Conservation (phyloP, 305 asterid genomes). For the Rubia balearica region DNA sequence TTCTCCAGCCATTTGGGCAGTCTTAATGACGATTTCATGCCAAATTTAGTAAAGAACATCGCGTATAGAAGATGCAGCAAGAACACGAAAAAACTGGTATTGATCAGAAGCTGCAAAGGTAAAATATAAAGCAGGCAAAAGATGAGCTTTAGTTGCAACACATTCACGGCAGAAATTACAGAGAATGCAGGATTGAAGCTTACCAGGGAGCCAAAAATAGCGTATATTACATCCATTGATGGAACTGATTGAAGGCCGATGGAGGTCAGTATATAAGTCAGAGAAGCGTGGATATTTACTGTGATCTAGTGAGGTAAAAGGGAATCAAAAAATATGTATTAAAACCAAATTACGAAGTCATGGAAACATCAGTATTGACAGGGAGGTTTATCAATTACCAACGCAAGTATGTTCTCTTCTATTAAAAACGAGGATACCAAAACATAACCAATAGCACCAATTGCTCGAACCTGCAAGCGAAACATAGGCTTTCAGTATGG, state of each 20-base stretch:
- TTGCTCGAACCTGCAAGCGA: slow-evolving; percentile 74
- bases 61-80: slow-evolving; percentile 82
- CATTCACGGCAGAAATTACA: neutral
- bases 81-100: slow-evolving; percentile 55
- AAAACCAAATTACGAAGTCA: neutral
- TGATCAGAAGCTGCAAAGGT: slow-evolving; percentile 70
- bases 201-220: slow-evolving; percentile 78
- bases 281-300: slow-evolving; percentile 70
- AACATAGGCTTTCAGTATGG: slow-evolving; percentile 9
- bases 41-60: slow-evolving; percentile 64
- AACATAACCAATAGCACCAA: slow-evolving; percentile 78
- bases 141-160: slow-evolving; percentile 4
- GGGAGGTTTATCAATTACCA: slow-evolving; percentile 44
- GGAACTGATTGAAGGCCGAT: slow-evolving; percentile 67
- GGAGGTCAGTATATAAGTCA: slow-evolving; percentile 54
- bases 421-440: slow-evolving; percentile 70
- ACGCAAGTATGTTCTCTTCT: slow-evolving; percentile 82
- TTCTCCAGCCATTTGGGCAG: slow-evolving; percentile 80
- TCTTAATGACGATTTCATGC: slow-evolving; percentile 61
- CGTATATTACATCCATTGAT: slow-evolving; percentile 63
- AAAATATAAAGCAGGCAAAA: slow-evolving; percentile 4
- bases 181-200: slow-evolving; percentile 12
- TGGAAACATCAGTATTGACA: neutral
- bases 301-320: slow-evolving; percentile 54
- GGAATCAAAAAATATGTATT: neutral